Evolutionary conservation across 177 flowering plant genomes (phyloP), one percentile per base, ranked within the genome.

Genomic region (Vitis hybrid): DNA sequence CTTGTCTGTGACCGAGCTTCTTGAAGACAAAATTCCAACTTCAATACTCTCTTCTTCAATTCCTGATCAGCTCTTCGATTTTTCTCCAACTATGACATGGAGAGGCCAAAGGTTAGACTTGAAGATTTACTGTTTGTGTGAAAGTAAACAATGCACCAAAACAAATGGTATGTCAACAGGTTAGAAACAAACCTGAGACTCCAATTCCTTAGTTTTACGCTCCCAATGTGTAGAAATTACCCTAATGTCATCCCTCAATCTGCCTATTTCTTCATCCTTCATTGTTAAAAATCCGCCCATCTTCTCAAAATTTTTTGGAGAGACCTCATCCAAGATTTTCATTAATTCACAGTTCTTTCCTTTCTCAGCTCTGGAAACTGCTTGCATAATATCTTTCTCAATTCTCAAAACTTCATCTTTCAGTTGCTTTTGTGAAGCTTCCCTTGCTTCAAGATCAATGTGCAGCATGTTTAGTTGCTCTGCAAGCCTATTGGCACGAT

Each of bases 1-100:
- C 94, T 81, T 15, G 90, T 91, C 77, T 93, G 98, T 12, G 93
- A 77, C 21, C 98, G 96, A 76, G 97, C 85, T 74, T 91, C 98
- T 61, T 93, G 99, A 69, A 95, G 88, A 72, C 97, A 91, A 68
- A 93, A 93, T 72, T 95, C 99, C 76, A 95, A 78, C 79, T 91
- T 95, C 69, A 93, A 58, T 11, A 95, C 97, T 73, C 88, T 90
- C 84, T 91, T 93, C 71, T 95, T 95, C 74, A 94, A 82, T 55
- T 94, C 97, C 68, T 92, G 94, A 83, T 91, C 97, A 61, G 90
- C 84, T 84, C 87, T 83, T 21, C 83, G 79, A 55, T 91, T 93
- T 76, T 91, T 92, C 72, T 92, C 97, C 54, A 94, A 71, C 97
- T 94, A 88, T 73, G 60, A 11, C 61, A 67, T 11, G 56, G 76